phyloP scores from a whole-genome alignment of 78 protist genomes.

The Dictyostelium firmibasis region DNA sequence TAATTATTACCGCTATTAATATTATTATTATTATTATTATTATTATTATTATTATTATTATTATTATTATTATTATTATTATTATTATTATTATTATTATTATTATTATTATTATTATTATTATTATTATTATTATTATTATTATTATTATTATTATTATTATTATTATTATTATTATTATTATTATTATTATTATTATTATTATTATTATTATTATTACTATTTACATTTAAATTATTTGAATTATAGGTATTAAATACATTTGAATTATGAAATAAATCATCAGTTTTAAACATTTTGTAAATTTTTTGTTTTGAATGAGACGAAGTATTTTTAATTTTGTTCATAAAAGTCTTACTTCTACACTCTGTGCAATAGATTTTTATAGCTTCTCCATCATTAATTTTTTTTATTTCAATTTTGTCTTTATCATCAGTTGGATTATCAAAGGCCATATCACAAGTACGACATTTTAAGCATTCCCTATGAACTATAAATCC shows the following conservation, averaged over 20 bases:
- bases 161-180: neutral
- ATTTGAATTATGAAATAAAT: neutral
- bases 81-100: neutral
- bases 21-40: neutral
- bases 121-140: neutral
- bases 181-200: neutral
- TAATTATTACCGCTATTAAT: neutral
- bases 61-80: neutral
- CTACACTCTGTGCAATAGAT: slow-evolving; percentile 60
- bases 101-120: neutral
- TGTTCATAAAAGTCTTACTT: slow-evolving; percentile 41
- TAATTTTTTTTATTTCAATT: slow-evolving; percentile 5
- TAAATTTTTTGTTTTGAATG: slow-evolving; percentile 34
- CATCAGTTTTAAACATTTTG: slow-evolving; percentile 6
- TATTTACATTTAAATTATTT: neutral
- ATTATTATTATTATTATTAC: neutral
- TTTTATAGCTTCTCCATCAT: slow-evolving; percentile 45
- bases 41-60: neutral
- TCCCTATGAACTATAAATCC: slow-evolving; percentile 20
- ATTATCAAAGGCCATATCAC: neutral
- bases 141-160: neutral
- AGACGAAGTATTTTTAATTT: slow-evolving; percentile 23
- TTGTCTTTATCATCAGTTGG: slow-evolving; percentile 30
- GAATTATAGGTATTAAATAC: neutral
- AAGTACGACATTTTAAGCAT: slow-evolving; percentile 45